Evolutionary conservation across 75 land plant species (phyloP), one percentile per base, ranked within the genome.

Genomic region (Sequoia sempervirens): DNA sequence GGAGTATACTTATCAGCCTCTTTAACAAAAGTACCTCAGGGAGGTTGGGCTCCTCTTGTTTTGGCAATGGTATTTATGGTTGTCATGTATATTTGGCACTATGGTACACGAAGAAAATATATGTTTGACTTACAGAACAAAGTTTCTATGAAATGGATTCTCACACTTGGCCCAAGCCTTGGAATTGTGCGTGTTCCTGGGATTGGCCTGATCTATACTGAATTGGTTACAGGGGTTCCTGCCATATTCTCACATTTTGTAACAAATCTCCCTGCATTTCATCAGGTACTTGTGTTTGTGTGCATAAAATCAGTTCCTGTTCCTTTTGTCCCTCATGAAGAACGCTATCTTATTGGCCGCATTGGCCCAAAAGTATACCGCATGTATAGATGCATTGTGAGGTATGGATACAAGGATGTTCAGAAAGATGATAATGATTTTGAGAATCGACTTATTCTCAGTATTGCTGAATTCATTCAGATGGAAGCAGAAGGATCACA

Each of bases 401-500:
- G 99, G 80, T 93, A 97, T 84, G 98, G 98, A 18, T 96, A 96
- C 93, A 90, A 87, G 76, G 95, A 96, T 85, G 69, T 91, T 26
- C 93, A 86, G 17, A 89, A 88, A 82, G 96, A 94, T 36, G 89
- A 89, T 84, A 86, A 92, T 58, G 85, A 87, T 70, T 96, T 96
- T 81, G 98, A 96, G 85, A 87, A 85, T 61, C 80, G 64, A 32
- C 85, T 96, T 41, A 86, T 96, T 14, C 69, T 82, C 9, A 85
- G 81, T 28, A 58, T 96, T n/a, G 66, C 85, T 12, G 72, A 85
- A 46, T 92, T 89, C 53, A 85, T 93, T 4, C 87, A 89, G 73
- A 76, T 76, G 80, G 88, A 90, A 87, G 82, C 80, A 58, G 81
- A 80, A 47, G 64, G 56, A 40, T 32, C 58, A 37, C 53, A 46